These are phyloP conservation scores for Erodium moschatum DNA, from an alignment of 441 rosid species.

Conservation along the genomic window DNA sequence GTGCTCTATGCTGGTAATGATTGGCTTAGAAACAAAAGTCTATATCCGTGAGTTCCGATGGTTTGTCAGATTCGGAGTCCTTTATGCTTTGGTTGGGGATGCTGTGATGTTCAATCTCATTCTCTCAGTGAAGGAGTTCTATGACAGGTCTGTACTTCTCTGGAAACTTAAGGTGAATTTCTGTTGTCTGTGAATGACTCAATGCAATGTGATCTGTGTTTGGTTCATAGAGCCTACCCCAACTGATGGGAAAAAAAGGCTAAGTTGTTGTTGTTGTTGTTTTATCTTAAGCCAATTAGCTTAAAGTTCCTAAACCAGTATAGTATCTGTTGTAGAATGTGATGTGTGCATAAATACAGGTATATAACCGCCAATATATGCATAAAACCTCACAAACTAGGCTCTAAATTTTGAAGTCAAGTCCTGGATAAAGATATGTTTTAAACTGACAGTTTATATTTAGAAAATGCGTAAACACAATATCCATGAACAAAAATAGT, in stretches of 20 bases:
- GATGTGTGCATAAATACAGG: neutral
- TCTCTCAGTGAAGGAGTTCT: constrained; percentile 59
- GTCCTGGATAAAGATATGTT: neutral
- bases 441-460: constrained; percentile 3
- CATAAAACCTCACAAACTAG: neutral
- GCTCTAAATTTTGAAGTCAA: constrained; percentile 4
- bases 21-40: constrained; percentile 63
- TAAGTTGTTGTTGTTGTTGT: too few relatives aligned
- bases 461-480: neutral
- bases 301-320: neutral
- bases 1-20: constrained; percentile 72
- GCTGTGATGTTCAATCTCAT: constrained; percentile 74
- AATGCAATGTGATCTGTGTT: too few relatives aligned
- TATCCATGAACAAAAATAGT: too few relatives aligned
- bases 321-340: neutral
- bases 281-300: neutral
- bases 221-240: too few relatives aligned
- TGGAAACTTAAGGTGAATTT: constrained; percentile 9
- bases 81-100: constrained; percentile 77
- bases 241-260: too few relatives aligned
- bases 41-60: constrained; percentile 80
- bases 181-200: neutral
- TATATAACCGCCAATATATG: neutral
- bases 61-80: constrained; percentile 79
- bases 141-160: constrained; percentile 46